Base-by-base conservation (phyloP, 1,284 basidiomycete genomes). In the Cryptococcus neoformans region DNA sequence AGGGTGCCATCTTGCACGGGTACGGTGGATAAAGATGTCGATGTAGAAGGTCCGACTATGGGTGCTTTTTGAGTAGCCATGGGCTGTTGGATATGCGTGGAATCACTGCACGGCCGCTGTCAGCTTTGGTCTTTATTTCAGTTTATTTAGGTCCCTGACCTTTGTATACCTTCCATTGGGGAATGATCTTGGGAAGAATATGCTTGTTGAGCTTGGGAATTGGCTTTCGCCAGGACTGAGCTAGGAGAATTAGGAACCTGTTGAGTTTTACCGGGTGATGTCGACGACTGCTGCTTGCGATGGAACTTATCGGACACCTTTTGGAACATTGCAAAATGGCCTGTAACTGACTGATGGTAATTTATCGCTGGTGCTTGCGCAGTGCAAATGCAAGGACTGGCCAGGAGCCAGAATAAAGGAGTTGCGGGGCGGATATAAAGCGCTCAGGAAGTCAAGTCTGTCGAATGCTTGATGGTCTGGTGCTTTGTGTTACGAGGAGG, bases 271-370 rank as follows among this genome's bases (percentile, higher is more conserved):
- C 62, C 66, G 28, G 56, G 56, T 7, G 17, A 41, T 11, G n/a
- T 53, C 14, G 62, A 57, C 5, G 70, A 67, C 21, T 64, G 59
- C 49, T 68, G 66, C 55, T 71, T 70, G 28, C 72, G 60, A 49
- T 75, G 73, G 40, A 76, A 69, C 64, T 74, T 74, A 69, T 74
- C 74, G 8, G 72, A 70, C 4, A 76, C 73, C 51, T 74, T 74
- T 50, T 69, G 63, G 57, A 76, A 76, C 74, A 76, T 76, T 41
- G 38, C 44, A 36, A 44, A 42, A 41, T 2, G 44, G 2, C 21
- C n/a, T 34, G 11, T 17, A 12, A 34, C 28, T 28, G 28, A 4
- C 28, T 28, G 6, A 37, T 12, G 35, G 34, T 11, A 37, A 28
- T 28, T 4, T 28, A 28, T 28, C 28, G 28, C 28, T 37, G 48